These are phyloP conservation scores for Coleophoma cylindrospora DNA, from an alignment of 2,329 filamentous ascomycete genomes.

Conservation along the genomic window DNA sequence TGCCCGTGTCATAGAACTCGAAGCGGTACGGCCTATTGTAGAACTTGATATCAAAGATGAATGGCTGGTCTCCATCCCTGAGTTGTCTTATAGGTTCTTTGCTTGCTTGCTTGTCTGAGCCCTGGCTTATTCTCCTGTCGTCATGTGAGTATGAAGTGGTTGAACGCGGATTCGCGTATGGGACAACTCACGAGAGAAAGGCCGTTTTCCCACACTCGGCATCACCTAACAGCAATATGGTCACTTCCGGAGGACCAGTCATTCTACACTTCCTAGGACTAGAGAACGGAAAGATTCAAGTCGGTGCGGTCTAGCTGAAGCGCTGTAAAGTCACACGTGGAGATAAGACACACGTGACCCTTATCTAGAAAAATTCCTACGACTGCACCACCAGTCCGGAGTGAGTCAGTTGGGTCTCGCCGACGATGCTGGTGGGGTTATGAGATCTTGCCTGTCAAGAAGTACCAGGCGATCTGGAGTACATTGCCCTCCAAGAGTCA, in stretches of 20 bases:
- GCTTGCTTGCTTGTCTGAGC: constrained; percentile 32
- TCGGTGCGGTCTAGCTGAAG: constrained; percentile 11
- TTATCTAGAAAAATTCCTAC: no score
- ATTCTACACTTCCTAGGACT: constrained; percentile 7
- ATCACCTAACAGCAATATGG: constrained; percentile 54
- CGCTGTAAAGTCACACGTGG: constrained; percentile 17
- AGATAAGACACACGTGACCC: neutral
- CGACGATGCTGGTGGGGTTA: no score
- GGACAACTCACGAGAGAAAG: constrained; percentile 50
- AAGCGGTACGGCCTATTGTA: constrained; percentile 43
- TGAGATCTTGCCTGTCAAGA: no score
- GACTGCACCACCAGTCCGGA: no score
- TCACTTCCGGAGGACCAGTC: constrained; percentile 38
- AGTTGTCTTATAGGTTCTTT: constrained; percentile 42
- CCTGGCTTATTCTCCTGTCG: constrained; percentile 46
- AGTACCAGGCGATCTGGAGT: no score
- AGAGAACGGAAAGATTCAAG: neutral
- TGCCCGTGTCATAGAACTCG: constrained; percentile 55
- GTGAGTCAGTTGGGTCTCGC: no score
- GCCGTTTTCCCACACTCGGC: constrained; percentile 55
- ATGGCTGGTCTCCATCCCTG: constrained; percentile 55
- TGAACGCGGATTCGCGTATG: neutral
- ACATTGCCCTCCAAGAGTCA: no score
- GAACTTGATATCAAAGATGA: constrained; percentile 48
- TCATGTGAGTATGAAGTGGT: neutral